A percentile compares a stretch with the other conserved stretches of the same genome.
Conservation (phyloP, 192 early-diverging fungal species). For the Linnemannia hyalina region DNA sequence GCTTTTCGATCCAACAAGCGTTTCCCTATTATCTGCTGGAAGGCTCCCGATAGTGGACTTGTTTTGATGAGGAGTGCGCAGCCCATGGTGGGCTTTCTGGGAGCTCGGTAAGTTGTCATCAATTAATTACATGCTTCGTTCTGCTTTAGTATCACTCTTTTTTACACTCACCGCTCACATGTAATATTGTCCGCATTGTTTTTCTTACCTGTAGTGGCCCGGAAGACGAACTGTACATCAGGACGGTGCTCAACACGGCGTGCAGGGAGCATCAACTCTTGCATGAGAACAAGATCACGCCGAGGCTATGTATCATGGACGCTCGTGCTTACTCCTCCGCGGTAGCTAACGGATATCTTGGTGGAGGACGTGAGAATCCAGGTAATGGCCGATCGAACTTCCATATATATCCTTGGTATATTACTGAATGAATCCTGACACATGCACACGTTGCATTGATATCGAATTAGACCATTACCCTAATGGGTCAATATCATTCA, state of each 20-base stretch:
- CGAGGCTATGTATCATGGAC: conserved; percentile 60
- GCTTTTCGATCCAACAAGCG: conserved; percentile 51
- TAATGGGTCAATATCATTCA: conserved; percentile 48
- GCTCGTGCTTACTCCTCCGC: conserved; percentile 54
- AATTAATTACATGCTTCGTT: neutral
- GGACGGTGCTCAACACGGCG: conserved; percentile 46
- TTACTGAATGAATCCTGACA: neutral
- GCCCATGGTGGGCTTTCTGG: conserved; percentile 59
- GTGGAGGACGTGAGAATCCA: conserved; percentile 59
- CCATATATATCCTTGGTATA: neutral
- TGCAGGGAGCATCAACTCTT: conserved; percentile 29
- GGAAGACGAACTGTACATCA: conserved; percentile 57
- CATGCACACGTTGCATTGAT: neutral
- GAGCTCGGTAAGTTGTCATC: conserved; percentile 28
- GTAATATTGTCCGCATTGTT: neutral
- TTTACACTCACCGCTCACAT: neutral
- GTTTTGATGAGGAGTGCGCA: conserved; percentile 59
- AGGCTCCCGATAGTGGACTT: conserved; percentile 33
- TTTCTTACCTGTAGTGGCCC: conserved; percentile 28
- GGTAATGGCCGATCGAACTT: conserved; percentile 4
- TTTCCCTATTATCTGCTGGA: conserved; percentile 60
- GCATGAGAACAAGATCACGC: neutral
- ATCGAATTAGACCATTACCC: conserved; percentile 50
- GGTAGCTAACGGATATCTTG: conserved; percentile 45
- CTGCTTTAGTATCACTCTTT: neutral